Conservation (phyloP, 2,329 filamentous ascomycete genomes). For the Aureobasidium lini region DNA sequence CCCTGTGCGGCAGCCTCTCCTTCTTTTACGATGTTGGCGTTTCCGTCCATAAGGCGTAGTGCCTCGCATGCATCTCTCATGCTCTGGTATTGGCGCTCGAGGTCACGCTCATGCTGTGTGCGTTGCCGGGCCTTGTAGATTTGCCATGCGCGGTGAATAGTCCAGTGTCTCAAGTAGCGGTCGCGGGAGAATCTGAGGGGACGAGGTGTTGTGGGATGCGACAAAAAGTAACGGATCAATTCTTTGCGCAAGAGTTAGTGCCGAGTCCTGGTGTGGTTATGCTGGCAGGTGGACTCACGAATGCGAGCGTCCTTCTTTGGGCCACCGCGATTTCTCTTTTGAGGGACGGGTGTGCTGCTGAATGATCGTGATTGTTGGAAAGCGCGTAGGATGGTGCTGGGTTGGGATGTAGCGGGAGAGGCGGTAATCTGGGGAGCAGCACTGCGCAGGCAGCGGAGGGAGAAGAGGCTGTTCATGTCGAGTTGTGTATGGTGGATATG, state of each 20-base stretch:
- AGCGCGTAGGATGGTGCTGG: constrained; percentile 7
- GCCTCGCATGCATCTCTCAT: constrained; percentile 85
- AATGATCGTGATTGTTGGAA: constrained; percentile 24
- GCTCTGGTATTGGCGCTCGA: constrained; percentile 71
- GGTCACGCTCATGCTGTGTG: constrained; percentile 56
- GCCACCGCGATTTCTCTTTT: constrained; percentile 30
- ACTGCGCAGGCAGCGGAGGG: constrained; percentile 24
- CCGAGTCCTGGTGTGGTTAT: not conserved
- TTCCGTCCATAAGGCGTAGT: constrained; percentile 49
- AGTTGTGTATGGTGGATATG: no score
- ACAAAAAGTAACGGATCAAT: constrained; percentile 62
- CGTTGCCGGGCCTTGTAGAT: constrained; percentile 66
- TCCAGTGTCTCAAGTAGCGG: constrained; percentile 91
- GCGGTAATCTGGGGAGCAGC: not conserved
- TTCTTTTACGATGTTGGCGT: constrained; percentile 32
- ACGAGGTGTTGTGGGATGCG: constrained; percentile 60
- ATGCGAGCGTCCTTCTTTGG: constrained; percentile 29
- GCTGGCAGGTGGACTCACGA: constrained; percentile 18
- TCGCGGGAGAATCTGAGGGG: constrained; percentile 85
- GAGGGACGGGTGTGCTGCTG: constrained; percentile 26
- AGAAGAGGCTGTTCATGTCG: constrained; percentile 36
- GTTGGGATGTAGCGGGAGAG: not conserved
- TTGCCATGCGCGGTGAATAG: constrained; percentile 93
- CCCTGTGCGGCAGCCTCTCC: constrained; percentile 23
- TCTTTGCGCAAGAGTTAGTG: constrained; percentile 31